phyloP scores from a whole-genome alignment of 1,284 basidiomycete species.

The Coniophora puteana region DNA sequence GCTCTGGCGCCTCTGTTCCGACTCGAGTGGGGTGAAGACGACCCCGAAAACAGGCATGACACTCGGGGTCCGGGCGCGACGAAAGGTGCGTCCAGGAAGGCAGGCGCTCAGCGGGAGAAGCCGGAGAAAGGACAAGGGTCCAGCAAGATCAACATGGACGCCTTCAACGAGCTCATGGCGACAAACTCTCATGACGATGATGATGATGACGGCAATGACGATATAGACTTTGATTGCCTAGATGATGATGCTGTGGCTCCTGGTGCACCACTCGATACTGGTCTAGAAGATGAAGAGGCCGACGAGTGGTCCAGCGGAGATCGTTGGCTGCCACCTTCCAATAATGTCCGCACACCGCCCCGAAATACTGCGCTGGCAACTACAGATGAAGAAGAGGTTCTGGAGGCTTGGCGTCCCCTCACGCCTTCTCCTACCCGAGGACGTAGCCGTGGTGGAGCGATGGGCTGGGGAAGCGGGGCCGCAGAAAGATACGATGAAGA shows the following conservation, averaged over 20 bases:
- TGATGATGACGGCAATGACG: neutral
- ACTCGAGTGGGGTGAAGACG: constrained; percentile 29
- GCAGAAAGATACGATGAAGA: constrained; percentile 28
- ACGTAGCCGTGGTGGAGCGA: constrained; percentile 10
- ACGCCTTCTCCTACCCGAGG: constrained; percentile 32
- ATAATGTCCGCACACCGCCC: constrained; percentile 1
- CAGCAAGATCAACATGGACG: no score
- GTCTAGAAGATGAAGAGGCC: no score
- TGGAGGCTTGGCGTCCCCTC: constrained; percentile 35
- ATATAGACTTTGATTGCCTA: no score
- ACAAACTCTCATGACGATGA: neutral
- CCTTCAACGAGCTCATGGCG: no score
- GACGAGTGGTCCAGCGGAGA: no score
- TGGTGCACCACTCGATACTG: no score
- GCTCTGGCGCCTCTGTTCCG: constrained; percentile 27
- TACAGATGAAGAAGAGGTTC: constrained; percentile 23
- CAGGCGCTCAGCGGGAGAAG: no score
- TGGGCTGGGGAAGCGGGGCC: constrained; percentile 6
- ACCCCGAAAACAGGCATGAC: no score
- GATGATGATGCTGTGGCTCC: no score
- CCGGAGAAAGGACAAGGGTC: no score
- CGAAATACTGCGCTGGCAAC: neutral
- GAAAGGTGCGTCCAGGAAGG: no score
- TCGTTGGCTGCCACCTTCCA: neutral
- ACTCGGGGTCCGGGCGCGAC: no score